Evolutionary conservation across 1,139 yeast genomes (phyloP).

Genomic region (Zygosaccharomyces sapae): DNA sequence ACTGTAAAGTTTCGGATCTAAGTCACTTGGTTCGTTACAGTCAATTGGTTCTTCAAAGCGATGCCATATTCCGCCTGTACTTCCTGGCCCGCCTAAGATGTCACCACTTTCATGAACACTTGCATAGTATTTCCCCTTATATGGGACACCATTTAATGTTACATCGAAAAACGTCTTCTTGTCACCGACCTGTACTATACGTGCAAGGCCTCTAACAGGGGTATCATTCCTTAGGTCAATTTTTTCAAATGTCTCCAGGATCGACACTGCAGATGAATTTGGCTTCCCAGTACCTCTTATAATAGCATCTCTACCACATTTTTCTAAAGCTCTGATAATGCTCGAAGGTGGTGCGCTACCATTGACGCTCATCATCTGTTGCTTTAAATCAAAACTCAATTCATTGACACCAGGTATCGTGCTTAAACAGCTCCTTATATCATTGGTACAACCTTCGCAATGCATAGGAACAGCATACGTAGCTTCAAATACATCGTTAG

Average conservation of each 20-base stretch:
- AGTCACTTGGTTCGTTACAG: slow-evolving; percentile 36
- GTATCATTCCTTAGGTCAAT: slow-evolving; percentile 40
- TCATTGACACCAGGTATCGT: slow-evolving; percentile 21
- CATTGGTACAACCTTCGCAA: slow-evolving; percentile 23
- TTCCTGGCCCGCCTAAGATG: slow-evolving; percentile 64
- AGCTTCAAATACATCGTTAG: slow-evolving; percentile 27
- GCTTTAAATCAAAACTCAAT: slow-evolving; percentile 21
- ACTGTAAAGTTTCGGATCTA: slow-evolving; percentile 19
- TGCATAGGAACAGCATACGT: slow-evolving; percentile 34
- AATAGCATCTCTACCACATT: slow-evolving; percentile 75
- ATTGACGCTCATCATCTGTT: slow-evolving; percentile 26
- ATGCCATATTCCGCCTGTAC: slow-evolving; percentile 56
- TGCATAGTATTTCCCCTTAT: slow-evolving; percentile 63
- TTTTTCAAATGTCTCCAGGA: slow-evolving; percentile 65
- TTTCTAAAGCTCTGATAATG: slow-evolving; percentile 25
- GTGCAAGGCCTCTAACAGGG: slow-evolving; percentile 82
- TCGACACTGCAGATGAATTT: slow-evolving; percentile 88
- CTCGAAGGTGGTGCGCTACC: slow-evolving; percentile 31
- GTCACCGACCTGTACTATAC: slow-evolving; percentile 67
- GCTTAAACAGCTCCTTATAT: slow-evolving; percentile 22
- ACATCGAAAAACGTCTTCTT: slow-evolving; percentile 62
- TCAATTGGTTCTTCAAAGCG: slow-evolving; percentile 42
- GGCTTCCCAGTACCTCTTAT: slow-evolving; percentile 87
- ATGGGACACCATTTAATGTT: slow-evolving; percentile 64
- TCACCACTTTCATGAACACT: slow-evolving; percentile 69